A percentile compares a stretch with the other conserved stretches of the same genome.
These are phyloP conservation scores for Sporothrix schenckii DNA, from an alignment of 2,329 filamentous ascomycete species.

Conservation along the genomic window DNA sequence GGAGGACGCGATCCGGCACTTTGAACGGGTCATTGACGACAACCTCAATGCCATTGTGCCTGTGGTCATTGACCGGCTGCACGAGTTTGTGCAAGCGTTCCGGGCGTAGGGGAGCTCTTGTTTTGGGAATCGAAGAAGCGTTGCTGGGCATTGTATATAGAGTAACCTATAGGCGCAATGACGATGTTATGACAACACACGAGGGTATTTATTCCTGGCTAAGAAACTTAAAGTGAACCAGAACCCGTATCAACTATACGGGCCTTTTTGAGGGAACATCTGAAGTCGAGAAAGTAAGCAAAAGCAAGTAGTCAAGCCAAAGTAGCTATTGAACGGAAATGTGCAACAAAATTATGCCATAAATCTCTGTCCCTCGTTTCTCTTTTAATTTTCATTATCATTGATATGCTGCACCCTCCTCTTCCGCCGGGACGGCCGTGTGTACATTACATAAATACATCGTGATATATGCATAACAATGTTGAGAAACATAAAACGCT, in stretches of 20 bases:
- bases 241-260: neutral
- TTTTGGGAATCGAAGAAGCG: too few relatives aligned
- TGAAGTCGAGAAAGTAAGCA: neutral
- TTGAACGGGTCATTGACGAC: conserved; percentile 88
- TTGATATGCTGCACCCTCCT: neutral
- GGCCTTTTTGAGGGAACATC: conserved; percentile 9
- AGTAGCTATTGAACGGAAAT: neutral
- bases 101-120: conserved; percentile 56
- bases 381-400: neutral
- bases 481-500: conserved; percentile 9
- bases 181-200: neutral
- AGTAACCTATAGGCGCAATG: neutral
- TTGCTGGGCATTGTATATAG: neutral
- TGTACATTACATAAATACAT: conserved; percentile 28
- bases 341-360: neutral
- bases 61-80: conserved; percentile 90
- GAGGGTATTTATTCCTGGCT: neutral
- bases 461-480: conserved; percentile 21
- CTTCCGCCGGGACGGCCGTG: neutral
- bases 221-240: neutral
- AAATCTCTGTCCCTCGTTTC: neutral
- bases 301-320: neutral
- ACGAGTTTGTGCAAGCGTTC: conserved; percentile 91
- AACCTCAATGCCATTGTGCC: conserved; percentile 87
- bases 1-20: conserved; percentile 85